A percentile compares a stretch with the other conserved stretches of the same genome.
Conservation (phyloP, 2,329 filamentous ascomycete species). For the Claviceps maximensis region DNA sequence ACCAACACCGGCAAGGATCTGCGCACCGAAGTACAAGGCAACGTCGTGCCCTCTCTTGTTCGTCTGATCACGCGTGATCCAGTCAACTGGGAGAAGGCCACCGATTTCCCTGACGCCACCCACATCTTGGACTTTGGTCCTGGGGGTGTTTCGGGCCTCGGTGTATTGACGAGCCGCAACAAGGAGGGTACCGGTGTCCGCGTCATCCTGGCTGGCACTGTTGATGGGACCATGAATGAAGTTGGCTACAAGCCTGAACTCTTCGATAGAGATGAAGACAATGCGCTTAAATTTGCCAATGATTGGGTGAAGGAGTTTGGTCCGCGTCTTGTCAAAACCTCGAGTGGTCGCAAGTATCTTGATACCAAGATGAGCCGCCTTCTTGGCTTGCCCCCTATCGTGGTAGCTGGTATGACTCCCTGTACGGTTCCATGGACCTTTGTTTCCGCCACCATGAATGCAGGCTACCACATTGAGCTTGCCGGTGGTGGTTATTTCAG, state of each 20-base stretch:
- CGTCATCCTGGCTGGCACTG: slow-evolving; percentile 86
- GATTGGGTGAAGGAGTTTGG: slow-evolving; percentile 98
- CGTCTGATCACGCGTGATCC: slow-evolving; percentile 90
- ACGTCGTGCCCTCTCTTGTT: slow-evolving; percentile 75
- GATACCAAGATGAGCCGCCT: slow-evolving; percentile 93
- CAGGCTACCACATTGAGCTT: slow-evolving; percentile 87
- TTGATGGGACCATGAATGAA: slow-evolving; percentile 79
- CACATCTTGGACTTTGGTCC: slow-evolving; percentile 96
- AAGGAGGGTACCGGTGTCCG: slow-evolving; percentile 97
- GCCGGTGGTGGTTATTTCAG: slow-evolving; percentile 84
- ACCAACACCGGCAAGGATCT: slow-evolving; percentile 83
- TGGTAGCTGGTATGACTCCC: slow-evolving; percentile 92
- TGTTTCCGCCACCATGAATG: slow-evolving; percentile 83
- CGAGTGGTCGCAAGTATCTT: slow-evolving; percentile 77
- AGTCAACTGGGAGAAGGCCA: slow-evolving; percentile 94
- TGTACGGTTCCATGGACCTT: slow-evolving; percentile 85
- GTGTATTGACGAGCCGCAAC: slow-evolving; percentile 93
- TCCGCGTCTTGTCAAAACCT: slow-evolving; percentile 81
- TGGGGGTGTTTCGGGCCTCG: slow-evolving; percentile 90
- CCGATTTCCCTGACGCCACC: slow-evolving; percentile 77
- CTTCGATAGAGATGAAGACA: slow-evolving; percentile 89
- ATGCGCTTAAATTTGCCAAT: slow-evolving; percentile 86
- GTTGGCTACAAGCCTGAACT: slow-evolving; percentile 97
- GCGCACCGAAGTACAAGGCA: slow-evolving; percentile 52
- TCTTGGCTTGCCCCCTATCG: slow-evolving; percentile 70